Evolutionary conservation across 495 filamentous ascomycete genomes (phyloP), one percentile per base, ranked within the genome.

Genomic region (Penicillium coffeae): DNA sequence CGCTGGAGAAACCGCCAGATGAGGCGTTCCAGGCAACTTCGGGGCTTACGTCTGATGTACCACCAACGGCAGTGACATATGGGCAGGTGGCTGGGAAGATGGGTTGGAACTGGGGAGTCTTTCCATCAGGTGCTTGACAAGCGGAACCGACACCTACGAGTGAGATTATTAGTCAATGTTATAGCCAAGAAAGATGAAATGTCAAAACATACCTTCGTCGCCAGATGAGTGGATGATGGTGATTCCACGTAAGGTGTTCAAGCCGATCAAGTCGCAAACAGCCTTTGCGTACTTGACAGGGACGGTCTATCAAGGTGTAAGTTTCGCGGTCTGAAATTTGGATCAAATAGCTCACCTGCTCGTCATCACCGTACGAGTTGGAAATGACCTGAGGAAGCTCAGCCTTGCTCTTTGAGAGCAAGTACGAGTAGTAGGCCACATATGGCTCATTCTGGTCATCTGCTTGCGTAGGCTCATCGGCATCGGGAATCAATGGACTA

Each of bases 281-380:
- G 72, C 76, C 25, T 70, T 67, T 35, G 85, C 81, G 47, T 88
- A 91, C 7, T 73, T 63, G 32, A 68, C 54, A 0, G 86, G 86
- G 0, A 90, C 81, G 1, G 81, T 84, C 64, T 89, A 68, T 19
- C 32, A 13, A 7, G n/a, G 10, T n/a, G 30, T 2, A 8, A 2
- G 7, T 43, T 2, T 30, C 5, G 16, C 3, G 33, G 4, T 3
- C 1, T 9, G 19, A 3, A 20, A 42, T 3, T 3, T 51, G n/a
- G 35, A 20, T 13, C 19, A 34, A 21, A 18, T 13, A 8, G n/a
- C 15, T 38, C 50, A 64, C 44, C 52, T 62, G 71, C 60, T 90
- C 87, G 43, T 86, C 79, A 52, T 88, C 85, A 39, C 83, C 84
- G 58, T 89, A 90, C 0, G 83, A 86, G 38, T 81, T 84, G 38